A percentile compares a stretch with the other conserved stretches of the same genome.
phyloP scores from a whole-genome alignment of 441 rosid genomes.

The Erysimum cheiri region DNA sequence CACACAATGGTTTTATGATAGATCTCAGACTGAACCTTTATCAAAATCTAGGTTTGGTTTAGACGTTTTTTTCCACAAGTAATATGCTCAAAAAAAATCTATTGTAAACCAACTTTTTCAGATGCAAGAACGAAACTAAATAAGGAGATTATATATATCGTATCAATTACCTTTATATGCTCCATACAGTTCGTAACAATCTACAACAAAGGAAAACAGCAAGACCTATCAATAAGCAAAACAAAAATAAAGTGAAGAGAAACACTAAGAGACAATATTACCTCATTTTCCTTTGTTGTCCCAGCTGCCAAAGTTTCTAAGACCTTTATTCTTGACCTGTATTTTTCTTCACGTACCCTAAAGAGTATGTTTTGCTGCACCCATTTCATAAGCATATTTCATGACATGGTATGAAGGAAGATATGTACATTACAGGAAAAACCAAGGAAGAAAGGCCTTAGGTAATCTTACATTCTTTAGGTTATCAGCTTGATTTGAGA shows the following conservation, averaged over 20 bases:
- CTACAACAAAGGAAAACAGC: slow-evolving; percentile 48
- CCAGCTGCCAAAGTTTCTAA: slow-evolving; percentile 87
- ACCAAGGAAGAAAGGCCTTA: slow-evolving; percentile 29
- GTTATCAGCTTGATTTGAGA: slow-evolving; percentile 75
- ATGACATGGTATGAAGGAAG: slow-evolving; percentile 36
- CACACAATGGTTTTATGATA: slow-evolving; percentile 15
- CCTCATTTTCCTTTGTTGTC: slow-evolving; percentile 79
- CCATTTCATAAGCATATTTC: slow-evolving; percentile 38
- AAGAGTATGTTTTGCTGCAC: slow-evolving; percentile 84
- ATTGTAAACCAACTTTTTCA: slow-evolving; percentile 19
- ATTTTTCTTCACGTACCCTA: slow-evolving; percentile 90
- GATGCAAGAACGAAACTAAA: slow-evolving; percentile 24
- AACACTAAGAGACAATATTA: slow-evolving; percentile 41
- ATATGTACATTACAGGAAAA: slow-evolving; percentile 24
- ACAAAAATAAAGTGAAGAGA: slow-evolving; percentile 8
- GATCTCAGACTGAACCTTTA: slow-evolving; percentile 16
- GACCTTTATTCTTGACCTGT: slow-evolving; percentile 71
- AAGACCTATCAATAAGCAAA: slow-evolving; percentile 38
- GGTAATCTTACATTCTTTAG: slow-evolving; percentile 67
- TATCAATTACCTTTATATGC: slow-evolving; percentile 65
- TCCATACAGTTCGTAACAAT: slow-evolving; percentile 65
- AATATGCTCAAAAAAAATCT: slow-evolving; percentile 2
- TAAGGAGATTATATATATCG: slow-evolving; percentile 21
- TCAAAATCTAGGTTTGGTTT: not conserved
- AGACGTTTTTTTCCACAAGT: slow-evolving; percentile 7